These are phyloP conservation scores for Quambalaria eucalypti DNA, from an alignment of 1,284 basidiomycete species.

Conservation along the genomic window DNA sequence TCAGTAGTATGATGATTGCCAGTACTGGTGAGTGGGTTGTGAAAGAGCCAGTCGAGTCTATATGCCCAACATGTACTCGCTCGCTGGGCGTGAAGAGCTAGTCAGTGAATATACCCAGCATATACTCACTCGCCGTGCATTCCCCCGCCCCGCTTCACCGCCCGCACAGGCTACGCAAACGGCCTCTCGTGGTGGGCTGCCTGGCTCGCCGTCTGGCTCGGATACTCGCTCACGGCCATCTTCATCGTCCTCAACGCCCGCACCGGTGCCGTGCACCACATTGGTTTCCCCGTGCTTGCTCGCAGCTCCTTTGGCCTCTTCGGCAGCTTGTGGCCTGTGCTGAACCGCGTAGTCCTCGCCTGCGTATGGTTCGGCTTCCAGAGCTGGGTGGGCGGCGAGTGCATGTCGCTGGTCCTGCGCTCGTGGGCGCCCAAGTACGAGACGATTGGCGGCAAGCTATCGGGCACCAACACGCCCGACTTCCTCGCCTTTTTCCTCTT, in stretches of 20 bases:
- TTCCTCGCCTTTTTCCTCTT: constrained; percentile 78
- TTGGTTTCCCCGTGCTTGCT: constrained; percentile 70
- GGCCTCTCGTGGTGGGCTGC: constrained; percentile 37
- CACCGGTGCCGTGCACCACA: constrained; percentile 53
- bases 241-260: constrained; percentile 73
- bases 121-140: too few species aligned
- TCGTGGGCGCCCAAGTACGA: constrained; percentile 56
- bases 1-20: constrained; percentile 30
- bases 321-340: constrained; percentile 70
- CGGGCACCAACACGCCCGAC: constrained; percentile 62
- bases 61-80: too few species aligned
- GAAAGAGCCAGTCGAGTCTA: too few species aligned
- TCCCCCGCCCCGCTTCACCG: too few species aligned
- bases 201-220: constrained; percentile 49
- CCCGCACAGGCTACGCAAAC: constrained; percentile 8
- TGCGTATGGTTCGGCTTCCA: constrained; percentile 52
- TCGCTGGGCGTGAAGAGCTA: too few species aligned
- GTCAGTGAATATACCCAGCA: too few species aligned
- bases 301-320: constrained; percentile 66
- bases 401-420: constrained; percentile 63
- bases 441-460: constrained; percentile 57
- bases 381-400: constrained; percentile 59
- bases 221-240: constrained; percentile 63
- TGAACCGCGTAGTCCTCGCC: constrained; percentile 64
- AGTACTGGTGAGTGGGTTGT: too few species aligned